Base-by-base conservation (phyloP, 1,284 basidiomycete species). In the Coniophora puteana region DNA sequence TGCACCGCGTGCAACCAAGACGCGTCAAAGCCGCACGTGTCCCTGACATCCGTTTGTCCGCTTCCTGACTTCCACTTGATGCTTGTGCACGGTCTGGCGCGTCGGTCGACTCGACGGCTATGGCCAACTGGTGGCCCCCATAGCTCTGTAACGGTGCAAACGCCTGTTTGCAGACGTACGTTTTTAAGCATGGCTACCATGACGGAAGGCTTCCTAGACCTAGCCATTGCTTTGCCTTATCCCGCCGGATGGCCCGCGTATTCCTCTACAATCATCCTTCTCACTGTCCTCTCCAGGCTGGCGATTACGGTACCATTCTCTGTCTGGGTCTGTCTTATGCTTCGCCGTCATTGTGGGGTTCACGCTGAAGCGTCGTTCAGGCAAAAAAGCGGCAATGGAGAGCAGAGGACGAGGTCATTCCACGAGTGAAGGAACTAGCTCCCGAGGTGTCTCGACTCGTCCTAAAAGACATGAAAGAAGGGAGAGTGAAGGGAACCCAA, bases 211-310 rank as follows among this genome's bases (percentile, higher is more conserved):
- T 80, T 81, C 48, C 63, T 81, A 28, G 78, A 82, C 59, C 62
- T 89, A 33, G 80, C 86, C 17, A 59, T 78, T 35, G 83, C 83
- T 4, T 63, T 89, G 17, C 87, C 86, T 4, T 67, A 78, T 49
- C 83, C 87, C 22, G 65, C 76, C 2, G 71, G 71, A 11, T 68
- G 79, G 50, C 85, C 87, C 1, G 64, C 77, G 0, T 90, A 91
- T 62, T 78, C 89, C 1, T 72, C 80, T 1, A 83, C 87, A 3
- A 89, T 94, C 47, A 82, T 93, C 31, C 57, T 89, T 4, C 68
- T 82, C 43, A 89, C 90, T 2, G 60, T 90, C 33, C 53, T 76
- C 11, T 71, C 83, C 24, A 80, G 92, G 50, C 64, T 83, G 7
- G 65, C 69, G 1, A 58, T 80, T 36, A 81, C 89, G 1, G 69